These are phyloP conservation scores for Meripilus lineatus DNA, from an alignment of 1,284 basidiomycete genomes.

Conservation along the genomic window DNA sequence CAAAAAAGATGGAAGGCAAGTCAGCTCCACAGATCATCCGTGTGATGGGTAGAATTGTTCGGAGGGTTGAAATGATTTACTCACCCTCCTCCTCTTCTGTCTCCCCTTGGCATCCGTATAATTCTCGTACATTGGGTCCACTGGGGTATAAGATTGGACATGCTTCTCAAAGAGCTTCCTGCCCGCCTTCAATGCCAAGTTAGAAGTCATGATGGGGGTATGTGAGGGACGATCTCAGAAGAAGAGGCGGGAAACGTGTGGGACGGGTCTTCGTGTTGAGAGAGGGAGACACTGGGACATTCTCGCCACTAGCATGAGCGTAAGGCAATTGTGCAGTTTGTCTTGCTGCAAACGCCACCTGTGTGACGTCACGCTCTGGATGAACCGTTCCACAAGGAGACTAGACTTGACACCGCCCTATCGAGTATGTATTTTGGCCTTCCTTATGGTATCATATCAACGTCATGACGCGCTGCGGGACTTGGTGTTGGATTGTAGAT, in stretches of 20 bases:
- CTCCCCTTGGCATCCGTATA: slow-evolving; percentile 66
- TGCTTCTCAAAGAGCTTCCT: slow-evolving; percentile 59
- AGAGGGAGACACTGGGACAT: slow-evolving; percentile 5
- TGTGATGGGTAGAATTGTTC: slow-evolving; percentile 1
- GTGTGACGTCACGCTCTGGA: too few species aligned
- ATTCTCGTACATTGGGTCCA: slow-evolving; percentile 78
- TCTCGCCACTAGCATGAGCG: too few species aligned
- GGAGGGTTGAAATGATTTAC: slow-evolving; percentile 17
- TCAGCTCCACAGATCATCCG: slow-evolving; percentile 1
- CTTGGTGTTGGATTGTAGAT: too few species aligned
- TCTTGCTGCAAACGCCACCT: too few species aligned
- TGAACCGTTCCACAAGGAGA: too few species aligned
- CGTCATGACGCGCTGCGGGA: too few species aligned
- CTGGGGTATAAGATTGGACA: slow-evolving; percentile 60
- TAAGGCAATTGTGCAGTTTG: too few species aligned
- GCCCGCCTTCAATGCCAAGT: slow-evolving; percentile 43
- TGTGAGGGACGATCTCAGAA: neutral
- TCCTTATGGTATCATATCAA: too few species aligned
- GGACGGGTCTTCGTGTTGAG: neutral
- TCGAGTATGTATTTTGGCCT: too few species aligned
- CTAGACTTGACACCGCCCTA: too few species aligned
- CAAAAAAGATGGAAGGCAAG: too few species aligned
- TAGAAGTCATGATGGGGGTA: slow-evolving; percentile 27
- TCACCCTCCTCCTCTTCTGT: slow-evolving; percentile 64
- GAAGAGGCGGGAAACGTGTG: neutral